These are phyloP conservation scores for Aquanectria penicillioides DNA, from an alignment of 2,329 filamentous ascomycete genomes.

Conservation along the genomic window DNA sequence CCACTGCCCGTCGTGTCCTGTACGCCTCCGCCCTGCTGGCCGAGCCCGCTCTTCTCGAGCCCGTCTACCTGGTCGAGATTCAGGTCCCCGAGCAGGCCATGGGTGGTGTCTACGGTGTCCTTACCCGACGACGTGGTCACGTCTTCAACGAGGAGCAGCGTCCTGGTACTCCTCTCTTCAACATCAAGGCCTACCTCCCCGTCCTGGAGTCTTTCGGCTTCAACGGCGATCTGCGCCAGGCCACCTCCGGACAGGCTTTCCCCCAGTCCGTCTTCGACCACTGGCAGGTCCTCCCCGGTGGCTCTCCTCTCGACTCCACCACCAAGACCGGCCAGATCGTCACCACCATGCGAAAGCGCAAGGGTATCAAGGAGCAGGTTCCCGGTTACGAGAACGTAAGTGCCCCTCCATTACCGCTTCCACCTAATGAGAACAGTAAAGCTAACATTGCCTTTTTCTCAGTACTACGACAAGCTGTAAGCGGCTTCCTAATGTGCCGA, in stretches of 20 bases:
- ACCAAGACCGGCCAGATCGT: slow-evolving; percentile 87
- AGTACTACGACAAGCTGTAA: slow-evolving; percentile 99
- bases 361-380: slow-evolving; percentile 98
- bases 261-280: slow-evolving; percentile 99
- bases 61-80: slow-evolving; percentile 99
- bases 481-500: slow-evolving; percentile 55
- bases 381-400: slow-evolving; percentile 96
- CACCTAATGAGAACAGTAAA: too few species aligned
- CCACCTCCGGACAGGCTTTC: slow-evolving; percentile 98
- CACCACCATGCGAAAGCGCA: slow-evolving; percentile 94
- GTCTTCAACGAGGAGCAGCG: slow-evolving; percentile 99
- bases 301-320: slow-evolving; percentile 85
- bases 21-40: slow-evolving; percentile 93
- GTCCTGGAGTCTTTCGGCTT: slow-evolving; percentile 99
- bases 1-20: slow-evolving; percentile 95
- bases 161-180: slow-evolving; percentile 98
- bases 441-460: too few species aligned
- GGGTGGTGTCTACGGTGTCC: slow-evolving; percentile 99
- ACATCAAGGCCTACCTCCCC: slow-evolving; percentile 96
- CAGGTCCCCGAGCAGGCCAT: slow-evolving; percentile 98
- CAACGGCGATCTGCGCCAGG: slow-evolving; percentile 94
- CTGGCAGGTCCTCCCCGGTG: slow-evolving; percentile 96
- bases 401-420: slow-evolving; percentile 42
- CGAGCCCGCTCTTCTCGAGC: slow-evolving; percentile 91
- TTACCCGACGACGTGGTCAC: slow-evolving; percentile 97